phyloP scores from a whole-genome alignment of 345 rosid genomes.

The Orychophragmus violaceus region DNA sequence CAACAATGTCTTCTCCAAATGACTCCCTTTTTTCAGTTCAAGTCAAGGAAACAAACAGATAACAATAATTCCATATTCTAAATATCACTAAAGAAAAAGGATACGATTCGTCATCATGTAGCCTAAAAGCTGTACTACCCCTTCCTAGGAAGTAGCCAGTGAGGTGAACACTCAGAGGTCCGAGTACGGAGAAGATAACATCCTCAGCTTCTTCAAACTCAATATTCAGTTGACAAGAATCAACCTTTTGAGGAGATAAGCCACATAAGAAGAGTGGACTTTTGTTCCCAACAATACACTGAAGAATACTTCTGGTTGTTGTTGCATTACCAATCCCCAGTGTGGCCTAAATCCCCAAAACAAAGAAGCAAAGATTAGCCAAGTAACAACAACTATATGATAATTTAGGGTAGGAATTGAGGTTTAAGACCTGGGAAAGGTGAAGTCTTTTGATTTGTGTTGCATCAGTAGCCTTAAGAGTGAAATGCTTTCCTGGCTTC shows the following conservation, averaged over 20 bases:
- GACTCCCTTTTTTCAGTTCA: slow-evolving; percentile 40
- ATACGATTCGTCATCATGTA: slow-evolving; percentile 53
- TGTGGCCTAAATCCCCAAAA: slow-evolving; percentile 62
- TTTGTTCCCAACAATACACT: slow-evolving; percentile 67
- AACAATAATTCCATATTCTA: not conserved
- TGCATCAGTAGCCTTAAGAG: slow-evolving; percentile 25
- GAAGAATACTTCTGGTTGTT: slow-evolving; percentile 40
- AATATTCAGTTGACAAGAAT: slow-evolving; percentile 53
- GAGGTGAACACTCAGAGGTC: slow-evolving; percentile 63
- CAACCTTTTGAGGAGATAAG: slow-evolving; percentile 44
- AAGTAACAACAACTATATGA: no score
- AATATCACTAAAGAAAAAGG: slow-evolving; percentile 30
- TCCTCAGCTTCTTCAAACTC: slow-evolving; percentile 72
- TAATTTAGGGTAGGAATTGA: not conserved
- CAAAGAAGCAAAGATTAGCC: not conserved
- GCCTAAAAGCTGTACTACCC: slow-evolving; percentile 5
- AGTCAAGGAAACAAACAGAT: slow-evolving; percentile 10
- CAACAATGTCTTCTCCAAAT: slow-evolving; percentile 59
- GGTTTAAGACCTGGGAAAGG: slow-evolving; percentile 48
- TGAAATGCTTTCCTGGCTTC: slow-evolving; percentile 55
- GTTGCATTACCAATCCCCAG: slow-evolving; percentile 44
- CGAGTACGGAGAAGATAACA: slow-evolving; percentile 67
- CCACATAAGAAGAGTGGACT: slow-evolving; percentile 55
- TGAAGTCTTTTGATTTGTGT: slow-evolving; percentile 46
- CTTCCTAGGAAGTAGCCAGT: slow-evolving; percentile 51